Conservation (phyloP, 2,329 filamentous ascomycete species). For the Trichoderma polysporum region DNA sequence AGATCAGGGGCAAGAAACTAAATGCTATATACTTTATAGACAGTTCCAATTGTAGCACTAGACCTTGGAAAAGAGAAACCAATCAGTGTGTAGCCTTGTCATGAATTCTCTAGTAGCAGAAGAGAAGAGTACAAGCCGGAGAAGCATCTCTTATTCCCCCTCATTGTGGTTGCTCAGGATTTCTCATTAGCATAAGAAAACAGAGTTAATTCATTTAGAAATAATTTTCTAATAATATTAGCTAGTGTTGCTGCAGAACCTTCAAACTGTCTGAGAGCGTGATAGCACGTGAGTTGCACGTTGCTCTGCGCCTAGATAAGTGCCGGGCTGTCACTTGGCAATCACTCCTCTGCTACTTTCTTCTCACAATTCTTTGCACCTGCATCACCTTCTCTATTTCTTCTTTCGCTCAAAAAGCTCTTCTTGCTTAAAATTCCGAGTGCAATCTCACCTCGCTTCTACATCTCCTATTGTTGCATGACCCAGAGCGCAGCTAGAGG, state of each 20-base stretch:
- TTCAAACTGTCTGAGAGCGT: not conserved
- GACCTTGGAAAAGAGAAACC: too few species aligned
- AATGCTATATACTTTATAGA: not conserved
- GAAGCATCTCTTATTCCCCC: not conserved
- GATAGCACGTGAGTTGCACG: conserved; percentile 10
- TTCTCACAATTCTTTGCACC: not conserved
- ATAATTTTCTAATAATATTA: not conserved
- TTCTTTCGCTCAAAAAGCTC: not conserved
- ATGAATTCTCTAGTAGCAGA: not conserved
- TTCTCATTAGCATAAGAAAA: not conserved
- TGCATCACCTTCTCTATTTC: not conserved
- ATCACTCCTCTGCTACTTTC: not conserved
- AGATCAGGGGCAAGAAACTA: not conserved
- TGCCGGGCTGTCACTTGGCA: conserved; percentile 9
- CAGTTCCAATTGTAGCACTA: too few species aligned
- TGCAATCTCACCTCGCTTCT: not conserved
- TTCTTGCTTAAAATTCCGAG: not conserved
- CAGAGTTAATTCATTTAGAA: not conserved
- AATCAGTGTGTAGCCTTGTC: not conserved
- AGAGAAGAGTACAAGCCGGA: not conserved
- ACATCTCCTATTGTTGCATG: not conserved
- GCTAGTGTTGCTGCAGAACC: not conserved
- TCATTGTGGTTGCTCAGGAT: not conserved
- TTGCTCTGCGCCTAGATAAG: not conserved
- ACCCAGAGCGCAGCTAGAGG: not conserved